phyloP scores from a whole-genome alignment of 2,329 filamentous ascomycete genomes.

The Juglanconis sp. region DNA sequence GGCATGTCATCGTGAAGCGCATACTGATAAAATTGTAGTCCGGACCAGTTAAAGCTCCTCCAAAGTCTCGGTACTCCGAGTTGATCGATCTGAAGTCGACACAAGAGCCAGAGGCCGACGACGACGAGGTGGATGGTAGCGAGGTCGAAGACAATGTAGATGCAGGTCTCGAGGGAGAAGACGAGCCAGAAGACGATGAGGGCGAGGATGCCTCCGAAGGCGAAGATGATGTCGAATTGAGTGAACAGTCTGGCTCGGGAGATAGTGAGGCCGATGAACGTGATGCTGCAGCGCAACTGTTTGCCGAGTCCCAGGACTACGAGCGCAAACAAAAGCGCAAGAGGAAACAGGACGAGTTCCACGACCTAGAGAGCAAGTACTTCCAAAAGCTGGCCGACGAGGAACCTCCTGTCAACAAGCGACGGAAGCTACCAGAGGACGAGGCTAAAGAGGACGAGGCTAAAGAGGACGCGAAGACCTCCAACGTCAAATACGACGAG shows the following conservation, averaged over 20 bases:
- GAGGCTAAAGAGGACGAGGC: slow-evolving; percentile 41
- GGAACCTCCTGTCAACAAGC: slow-evolving; percentile 50
- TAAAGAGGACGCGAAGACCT: slow-evolving; percentile 46
- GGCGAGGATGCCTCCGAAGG: slow-evolving; percentile 40
- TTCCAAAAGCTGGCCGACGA: slow-evolving; percentile 62
- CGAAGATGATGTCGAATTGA: slow-evolving; percentile 35
- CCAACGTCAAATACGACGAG: slow-evolving; percentile 33
- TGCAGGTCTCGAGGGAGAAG: slow-evolving; percentile 28
- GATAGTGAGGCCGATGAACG: slow-evolving; percentile 26
- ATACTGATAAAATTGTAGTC: slow-evolving; percentile 32
- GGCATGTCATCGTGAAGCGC: background rate
- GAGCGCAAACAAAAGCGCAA: slow-evolving; percentile 59
- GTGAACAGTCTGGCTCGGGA: slow-evolving; percentile 26
- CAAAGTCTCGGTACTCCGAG: slow-evolving; percentile 43
- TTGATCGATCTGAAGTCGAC: slow-evolving; percentile 29
- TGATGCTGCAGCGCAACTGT: slow-evolving; percentile 32
- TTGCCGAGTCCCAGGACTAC: slow-evolving; percentile 36
- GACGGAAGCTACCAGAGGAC: slow-evolving; percentile 39
- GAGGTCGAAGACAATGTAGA: slow-evolving; percentile 26
- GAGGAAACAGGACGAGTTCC: slow-evolving; percentile 60
- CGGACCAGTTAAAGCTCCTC: slow-evolving; percentile 47
- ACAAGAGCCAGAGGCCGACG: slow-evolving; percentile 21
- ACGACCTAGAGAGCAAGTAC: slow-evolving; percentile 69
- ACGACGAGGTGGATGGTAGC: slow-evolving; percentile 17
- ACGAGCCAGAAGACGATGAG: slow-evolving; percentile 37